phyloP scores from a whole-genome alignment of 176 grass and related monocot species.

The Saccharum officinarum region DNA sequence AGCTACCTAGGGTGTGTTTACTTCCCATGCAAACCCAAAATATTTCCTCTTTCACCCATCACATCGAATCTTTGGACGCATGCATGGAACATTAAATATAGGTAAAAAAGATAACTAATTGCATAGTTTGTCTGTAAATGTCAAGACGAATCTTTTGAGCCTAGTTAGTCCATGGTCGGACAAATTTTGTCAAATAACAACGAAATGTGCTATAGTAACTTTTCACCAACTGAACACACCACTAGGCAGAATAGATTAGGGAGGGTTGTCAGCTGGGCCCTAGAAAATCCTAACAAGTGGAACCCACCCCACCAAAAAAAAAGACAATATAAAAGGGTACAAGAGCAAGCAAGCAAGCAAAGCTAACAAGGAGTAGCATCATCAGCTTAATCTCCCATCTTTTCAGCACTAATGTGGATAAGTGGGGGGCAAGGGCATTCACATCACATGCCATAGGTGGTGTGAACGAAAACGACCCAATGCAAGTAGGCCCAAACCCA shows the following conservation, averaged over 20 bases:
- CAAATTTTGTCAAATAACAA: too few species aligned
- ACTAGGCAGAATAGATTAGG: background rate
- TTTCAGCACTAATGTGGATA: constrained; percentile 4
- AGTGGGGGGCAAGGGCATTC: constrained; percentile 6
- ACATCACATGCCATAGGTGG: background rate
- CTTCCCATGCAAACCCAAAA: too few species aligned
- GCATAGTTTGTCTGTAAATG: too few species aligned
- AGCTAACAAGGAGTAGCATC: background rate
- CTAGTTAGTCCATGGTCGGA: too few species aligned
- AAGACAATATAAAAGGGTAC: background rate
- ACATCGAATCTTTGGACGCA: too few species aligned
- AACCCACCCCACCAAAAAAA: background rate
- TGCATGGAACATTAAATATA: too few species aligned
- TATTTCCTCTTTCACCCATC: too few species aligned
- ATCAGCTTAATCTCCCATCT: constrained; percentile 8
- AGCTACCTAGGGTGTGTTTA: too few species aligned
- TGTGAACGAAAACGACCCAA: background rate
- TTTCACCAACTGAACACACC: too few species aligned
- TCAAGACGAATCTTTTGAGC: too few species aligned
- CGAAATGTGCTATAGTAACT: too few species aligned
- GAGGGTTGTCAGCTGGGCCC: constrained; percentile 3
- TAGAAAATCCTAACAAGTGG: background rate
- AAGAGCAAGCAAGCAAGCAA: background rate
- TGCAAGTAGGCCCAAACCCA: constrained; percentile 2
- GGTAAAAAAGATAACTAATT: too few species aligned